phyloP scores from a whole-genome alignment of 495 filamentous ascomycete species.

The Penicillium manginii region DNA sequence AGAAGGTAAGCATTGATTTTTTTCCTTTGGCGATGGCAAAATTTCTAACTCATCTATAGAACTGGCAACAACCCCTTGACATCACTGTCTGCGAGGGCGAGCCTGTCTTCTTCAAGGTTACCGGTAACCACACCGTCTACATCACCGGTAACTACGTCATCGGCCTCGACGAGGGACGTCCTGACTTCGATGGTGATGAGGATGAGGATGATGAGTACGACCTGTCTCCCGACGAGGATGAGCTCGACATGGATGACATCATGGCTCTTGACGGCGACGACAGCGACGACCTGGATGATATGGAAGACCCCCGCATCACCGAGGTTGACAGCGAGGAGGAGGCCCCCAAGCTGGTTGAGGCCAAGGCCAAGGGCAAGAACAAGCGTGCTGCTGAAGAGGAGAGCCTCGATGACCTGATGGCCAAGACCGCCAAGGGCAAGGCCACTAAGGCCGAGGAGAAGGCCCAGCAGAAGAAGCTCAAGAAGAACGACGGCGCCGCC shows the following conservation, averaged over 20 bases:
- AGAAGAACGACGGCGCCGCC: slow-evolving; percentile 94
- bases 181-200: slow-evolving; percentile 59
- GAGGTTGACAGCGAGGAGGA: slow-evolving; percentile 85
- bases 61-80: slow-evolving; percentile 94
- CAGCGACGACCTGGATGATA: slow-evolving; percentile 81
- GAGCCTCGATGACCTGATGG: slow-evolving; percentile 73
- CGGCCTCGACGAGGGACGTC: slow-evolving; percentile 54
- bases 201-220: slow-evolving; percentile 79
- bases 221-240: slow-evolving; percentile 77
- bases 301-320: slow-evolving; percentile 78
- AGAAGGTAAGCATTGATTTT: slow-evolving; percentile 57
- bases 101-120: slow-evolving; percentile 86
- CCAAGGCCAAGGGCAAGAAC: slow-evolving; percentile 84
- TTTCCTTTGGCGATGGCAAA: not conserved
- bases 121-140: slow-evolving; percentile 85
- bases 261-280: slow-evolving; percentile 68
- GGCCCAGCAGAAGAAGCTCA: slow-evolving; percentile 98
- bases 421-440: slow-evolving; percentile 64
- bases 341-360: slow-evolving; percentile 73
- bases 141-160: slow-evolving; percentile 95
- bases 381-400: slow-evolving; percentile 80
- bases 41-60: slow-evolving; percentile 52
- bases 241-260: slow-evolving; percentile 51
- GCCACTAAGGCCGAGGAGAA: slow-evolving; percentile 64
- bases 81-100: slow-evolving; percentile 86